Conservation (phyloP, 2,329 filamentous ascomycete species). For the Fusarium vanettenii region DNA sequence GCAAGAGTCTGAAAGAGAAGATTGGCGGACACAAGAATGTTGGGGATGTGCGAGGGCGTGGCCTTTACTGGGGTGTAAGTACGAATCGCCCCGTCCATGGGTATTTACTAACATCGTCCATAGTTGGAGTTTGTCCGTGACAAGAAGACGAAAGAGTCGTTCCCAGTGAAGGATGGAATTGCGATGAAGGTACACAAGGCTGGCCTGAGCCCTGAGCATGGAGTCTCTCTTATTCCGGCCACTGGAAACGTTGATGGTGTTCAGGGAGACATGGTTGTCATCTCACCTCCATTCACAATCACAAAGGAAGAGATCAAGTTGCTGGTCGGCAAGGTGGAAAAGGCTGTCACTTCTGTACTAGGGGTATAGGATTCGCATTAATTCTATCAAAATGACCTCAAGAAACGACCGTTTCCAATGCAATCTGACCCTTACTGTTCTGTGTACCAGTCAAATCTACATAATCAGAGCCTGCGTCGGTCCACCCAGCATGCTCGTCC, state of each 20-base stretch:
- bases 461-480: conserved; percentile 40
- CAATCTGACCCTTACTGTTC: background rate
- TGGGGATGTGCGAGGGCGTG: conserved; percentile 35
- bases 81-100: rapidly evolving
- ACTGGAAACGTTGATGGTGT: conserved; percentile 20
- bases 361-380: background rate
- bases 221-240: conserved; percentile 16
- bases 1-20: conserved; percentile 8
- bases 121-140: conserved; percentile 29
- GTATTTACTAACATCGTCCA: background rate
- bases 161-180: background rate
- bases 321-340: conserved; percentile 14
- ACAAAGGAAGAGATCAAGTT: conserved; percentile 12
- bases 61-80: conserved; percentile 38
- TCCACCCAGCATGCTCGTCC: conserved; percentile 37
- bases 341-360: conserved; percentile 5
- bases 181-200: conserved; percentile 26
- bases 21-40: conserved; percentile 22
- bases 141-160: conserved; percentile 12
- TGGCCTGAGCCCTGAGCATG: background rate
- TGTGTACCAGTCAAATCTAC: conserved; percentile 4
- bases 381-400: background rate
- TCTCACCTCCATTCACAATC: conserved; percentile 26
- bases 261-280: conserved; percentile 23
- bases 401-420: background rate